Base-by-base conservation (phyloP, 192 early-diverging fungal genomes). In the Globomyces pollinis-pini region DNA sequence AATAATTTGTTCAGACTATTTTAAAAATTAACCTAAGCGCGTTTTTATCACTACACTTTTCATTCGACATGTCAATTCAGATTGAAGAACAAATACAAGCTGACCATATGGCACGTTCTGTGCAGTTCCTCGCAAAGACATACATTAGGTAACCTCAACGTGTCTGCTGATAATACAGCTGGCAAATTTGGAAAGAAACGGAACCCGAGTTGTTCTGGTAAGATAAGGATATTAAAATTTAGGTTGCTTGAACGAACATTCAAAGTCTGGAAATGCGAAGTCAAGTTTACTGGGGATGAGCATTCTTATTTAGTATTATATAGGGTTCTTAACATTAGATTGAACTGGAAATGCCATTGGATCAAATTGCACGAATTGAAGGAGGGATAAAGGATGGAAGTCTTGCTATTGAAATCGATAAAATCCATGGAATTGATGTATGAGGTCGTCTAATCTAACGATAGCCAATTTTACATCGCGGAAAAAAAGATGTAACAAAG, bases 341-440 rank as follows among this genome's bases (percentile, higher is more conserved):
- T 28, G 67, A 69, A 39, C n/a, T 80, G 23, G 74, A 74, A 34
- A 47, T 78, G 51, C 71, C 78, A 18, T 59, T 59, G 30, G 74
- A 76, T 51, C 56, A 60, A 20, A 55, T 71, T 31, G 64, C 59
- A 2, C 61, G 62, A 33, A 56, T 80, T 4, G 78, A 80, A 32
- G 67, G 61, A 43, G 72, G 60, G 18, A 74, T 80, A 54, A 80
- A 80, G 50, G 78, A 80, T 54, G 72, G 72, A 15, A 43, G 43
- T 2, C 41, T 80, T 15, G 65, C 61, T 11, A 43, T 54, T 9
- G 78, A 80, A 52, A 63, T 80, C 28, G 78, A 80, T 56, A 80
- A 80, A 51, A 76, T 80, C n/a, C 78, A 80, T 44, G 74, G 78
- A 2, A 60, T 80, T 38, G 78, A 80, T 59, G n/a, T n/a, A n/a